Conservation (phyloP, 306 rosid species). For the Alnus glutinosa region DNA sequence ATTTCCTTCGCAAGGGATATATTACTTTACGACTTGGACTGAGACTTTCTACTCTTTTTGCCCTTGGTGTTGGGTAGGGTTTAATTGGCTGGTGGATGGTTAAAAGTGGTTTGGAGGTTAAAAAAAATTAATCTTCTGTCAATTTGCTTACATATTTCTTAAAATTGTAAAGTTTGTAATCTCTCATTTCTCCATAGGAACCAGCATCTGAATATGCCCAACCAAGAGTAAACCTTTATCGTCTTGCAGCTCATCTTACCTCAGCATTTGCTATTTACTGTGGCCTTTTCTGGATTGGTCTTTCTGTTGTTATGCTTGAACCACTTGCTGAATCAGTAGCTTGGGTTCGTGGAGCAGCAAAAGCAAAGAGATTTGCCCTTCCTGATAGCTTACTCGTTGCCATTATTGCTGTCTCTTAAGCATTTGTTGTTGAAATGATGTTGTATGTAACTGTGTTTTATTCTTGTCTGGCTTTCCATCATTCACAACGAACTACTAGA, state of each 20-base stretch:
- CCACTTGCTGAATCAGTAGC: conserved; percentile 77
- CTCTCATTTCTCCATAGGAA: conserved; percentile 51
- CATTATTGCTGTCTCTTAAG: conserved; percentile 84
- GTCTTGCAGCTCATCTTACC: conserved; percentile 95
- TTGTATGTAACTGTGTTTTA: conserved; percentile 48
- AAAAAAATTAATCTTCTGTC: conserved; percentile 19
- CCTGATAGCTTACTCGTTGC: conserved; percentile 80
- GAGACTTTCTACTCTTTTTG: conserved; percentile 68
- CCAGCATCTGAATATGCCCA: conserved; percentile 79
- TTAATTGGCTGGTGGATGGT: conserved; percentile 99
- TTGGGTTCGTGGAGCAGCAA: conserved; percentile 86
- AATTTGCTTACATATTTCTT: conserved; percentile 23
- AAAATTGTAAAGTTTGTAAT: conserved; percentile 11
- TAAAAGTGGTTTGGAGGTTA: conserved; percentile 75
- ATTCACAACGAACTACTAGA: conserved; percentile 16
- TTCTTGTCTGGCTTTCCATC: conserved; percentile 11
- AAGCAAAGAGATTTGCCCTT: conserved; percentile 72
- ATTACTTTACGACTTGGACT: conserved; percentile 76
- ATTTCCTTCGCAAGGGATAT: conserved; percentile 83
- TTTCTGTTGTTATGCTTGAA: conserved; percentile 89
- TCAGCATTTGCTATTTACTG: conserved; percentile 91
- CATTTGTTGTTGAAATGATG: conserved; percentile 94
- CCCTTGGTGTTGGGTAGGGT: conserved; percentile 90
- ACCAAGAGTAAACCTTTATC: conserved; percentile 96
- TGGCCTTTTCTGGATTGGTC: conserved; percentile 88